Conservation (phyloP, 805 yeast species). For the Hanseniaspora occidentalis region DNA sequence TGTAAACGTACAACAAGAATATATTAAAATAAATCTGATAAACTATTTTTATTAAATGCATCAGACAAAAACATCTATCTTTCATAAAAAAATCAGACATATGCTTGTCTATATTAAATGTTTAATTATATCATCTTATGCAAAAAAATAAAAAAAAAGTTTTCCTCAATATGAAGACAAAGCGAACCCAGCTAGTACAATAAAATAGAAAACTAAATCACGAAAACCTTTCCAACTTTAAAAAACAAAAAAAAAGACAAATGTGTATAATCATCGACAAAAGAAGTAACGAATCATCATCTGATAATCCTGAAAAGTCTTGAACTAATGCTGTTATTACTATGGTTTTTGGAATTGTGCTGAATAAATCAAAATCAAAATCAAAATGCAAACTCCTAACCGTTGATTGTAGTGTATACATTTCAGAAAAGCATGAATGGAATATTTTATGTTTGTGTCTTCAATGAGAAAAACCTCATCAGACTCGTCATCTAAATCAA, state of each 20-base stretch:
- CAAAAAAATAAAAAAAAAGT: constrained; percentile 10
- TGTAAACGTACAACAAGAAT: constrained; percentile 1
- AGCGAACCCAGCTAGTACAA: too few relatives aligned
- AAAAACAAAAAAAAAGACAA: too few relatives aligned
- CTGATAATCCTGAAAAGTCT: constrained; percentile 8
- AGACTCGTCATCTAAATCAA: constrained; percentile 92
- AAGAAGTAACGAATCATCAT: constrained; percentile 9
- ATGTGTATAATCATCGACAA: constrained; percentile 4
- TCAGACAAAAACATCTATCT: constrained; percentile 16
- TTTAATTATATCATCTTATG: constrained; percentile 57
- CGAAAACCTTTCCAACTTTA: not conserved
- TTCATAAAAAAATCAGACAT: constrained; percentile 59
- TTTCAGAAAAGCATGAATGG: constrained; percentile 95
- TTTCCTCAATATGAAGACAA: not conserved
- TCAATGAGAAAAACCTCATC: constrained; percentile 87
- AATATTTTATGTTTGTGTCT: constrained; percentile 56
- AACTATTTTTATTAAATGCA: constrained; percentile 8
- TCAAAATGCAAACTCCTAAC: too few relatives aligned
- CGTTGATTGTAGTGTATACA: too few relatives aligned
- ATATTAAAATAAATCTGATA: constrained; percentile 1
- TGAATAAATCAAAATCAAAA: too few relatives aligned
- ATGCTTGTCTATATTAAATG: constrained; percentile 79
- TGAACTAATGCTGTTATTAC: not conserved
- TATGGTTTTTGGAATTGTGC: constrained; percentile 6
- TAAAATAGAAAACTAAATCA: too few relatives aligned